Base-by-base conservation (phyloP, 176 grass and related monocot species). In the Ampelocalamus luodianensis region DNA sequence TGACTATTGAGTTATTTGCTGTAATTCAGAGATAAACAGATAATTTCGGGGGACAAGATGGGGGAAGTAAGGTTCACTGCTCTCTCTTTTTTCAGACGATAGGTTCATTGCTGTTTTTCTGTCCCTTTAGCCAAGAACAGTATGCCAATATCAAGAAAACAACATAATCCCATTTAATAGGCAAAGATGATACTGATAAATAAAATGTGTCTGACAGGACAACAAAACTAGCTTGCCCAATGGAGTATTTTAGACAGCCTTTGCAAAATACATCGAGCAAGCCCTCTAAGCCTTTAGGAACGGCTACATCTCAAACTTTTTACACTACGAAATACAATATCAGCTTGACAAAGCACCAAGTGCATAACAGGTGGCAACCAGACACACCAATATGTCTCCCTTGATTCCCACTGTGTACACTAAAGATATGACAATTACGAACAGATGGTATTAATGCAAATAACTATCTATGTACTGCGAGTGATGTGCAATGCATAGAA, bases 161-260 rank as follows among this genome's bases (percentile, higher is more conserved):
- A n/a, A n/a, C n/a, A n/a, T n/a, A n/a, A n/a, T n/a, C n/a, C n/a
- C n/a, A n/a, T n/a, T n/a, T n/a, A n/a, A n/a, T n/a, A n/a, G n/a
- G n/a, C n/a, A n/a, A n/a, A n/a, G n/a, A n/a, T n/a, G n/a, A n/a
- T n/a, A n/a, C n/a, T n/a, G n/a, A n/a, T n/a, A n/a, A n/a, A n/a
- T n/a, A n/a, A n/a, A n/a, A n/a, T n/a, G n/a, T n/a, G n/a, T n/a
- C n/a, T n/a, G n/a, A n/a, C n/a, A n/a, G n/a, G n/a, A n/a, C n/a
- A n/a, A n/a, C n/a, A n/a, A n/a, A n/a, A n/a, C n/a, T n/a, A n/a
- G n/a, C n/a, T n/a, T n/a, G n/a, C n/a, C 46, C 72, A 76, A 72
- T n/a, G 53, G 50, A 51, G 54, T 89, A 76, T 80, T 64, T 48
- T 62, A 76, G 4, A 42, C 10, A 24, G 46, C 67, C 56, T 46